phyloP scores from a whole-genome alignment of 257 asterid genomes.

The Cynanchum wilfordii region DNA sequence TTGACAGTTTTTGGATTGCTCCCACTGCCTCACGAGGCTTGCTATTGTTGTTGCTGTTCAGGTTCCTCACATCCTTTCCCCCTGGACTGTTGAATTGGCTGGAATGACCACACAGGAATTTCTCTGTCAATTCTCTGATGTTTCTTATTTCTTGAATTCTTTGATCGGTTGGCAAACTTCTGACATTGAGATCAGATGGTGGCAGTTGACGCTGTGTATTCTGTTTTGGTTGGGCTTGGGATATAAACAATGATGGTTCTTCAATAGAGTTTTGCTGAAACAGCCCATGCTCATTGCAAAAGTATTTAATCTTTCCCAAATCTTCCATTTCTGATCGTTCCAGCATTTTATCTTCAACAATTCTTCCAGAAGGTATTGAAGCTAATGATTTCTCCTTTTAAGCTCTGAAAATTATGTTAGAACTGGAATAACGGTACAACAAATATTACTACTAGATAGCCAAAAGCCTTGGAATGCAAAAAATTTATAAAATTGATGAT shows the following conservation, averaged over 20 bases:
- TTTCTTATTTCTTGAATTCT: slow-evolving; percentile 4
- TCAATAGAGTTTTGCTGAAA: slow-evolving; percentile 13
- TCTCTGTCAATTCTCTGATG: neutral
- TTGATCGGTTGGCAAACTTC: neutral
- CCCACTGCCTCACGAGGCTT: neutral
- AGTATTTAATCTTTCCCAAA: slow-evolving; percentile 10
- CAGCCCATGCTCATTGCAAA: slow-evolving; percentile 12
- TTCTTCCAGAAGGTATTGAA: neutral
- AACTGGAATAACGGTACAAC: neutral
- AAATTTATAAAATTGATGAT: neutral
- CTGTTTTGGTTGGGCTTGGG: neutral
- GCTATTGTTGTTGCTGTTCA: too few species aligned
- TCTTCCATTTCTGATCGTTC: neutral
- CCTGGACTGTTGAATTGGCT: neutral
- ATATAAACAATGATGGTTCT: neutral
- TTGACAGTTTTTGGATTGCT: slow-evolving; percentile 22
- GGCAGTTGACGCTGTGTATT: neutral
- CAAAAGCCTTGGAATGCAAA: neutral
- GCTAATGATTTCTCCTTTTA: neutral
- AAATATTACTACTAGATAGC: neutral
- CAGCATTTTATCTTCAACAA: neutral
- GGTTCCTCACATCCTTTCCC: neutral
- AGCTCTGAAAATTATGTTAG: neutral
- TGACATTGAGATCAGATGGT: neutral
- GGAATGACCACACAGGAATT: slow-evolving; percentile 4